Percentiles rank a stretch among this genome's conserved stretches.
These are phyloP conservation scores for Prunus yedoensis DNA, from an alignment of 331 rosid species.

Conservation along the genomic window DNA sequence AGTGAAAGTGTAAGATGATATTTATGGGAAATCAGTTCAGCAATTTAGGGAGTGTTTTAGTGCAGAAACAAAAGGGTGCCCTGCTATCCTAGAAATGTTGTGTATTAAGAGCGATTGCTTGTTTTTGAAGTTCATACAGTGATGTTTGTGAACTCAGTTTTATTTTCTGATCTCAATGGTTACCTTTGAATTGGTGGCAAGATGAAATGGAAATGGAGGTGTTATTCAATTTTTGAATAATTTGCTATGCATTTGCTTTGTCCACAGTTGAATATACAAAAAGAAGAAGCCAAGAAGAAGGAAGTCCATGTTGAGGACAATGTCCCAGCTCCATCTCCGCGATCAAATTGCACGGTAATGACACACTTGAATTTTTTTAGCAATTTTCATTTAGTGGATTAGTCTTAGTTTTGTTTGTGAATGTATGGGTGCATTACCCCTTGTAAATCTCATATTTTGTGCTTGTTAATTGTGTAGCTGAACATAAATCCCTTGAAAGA, in stretches of 20 bases:
- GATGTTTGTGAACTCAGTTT: neutral
- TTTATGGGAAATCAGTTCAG: neutral
- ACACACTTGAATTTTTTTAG: neutral
- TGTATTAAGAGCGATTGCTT: neutral
- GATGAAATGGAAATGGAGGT: neutral
- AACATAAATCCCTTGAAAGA: slow-evolving; percentile 93
- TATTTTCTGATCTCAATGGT: neutral
- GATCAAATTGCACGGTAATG: slow-evolving; percentile 82
- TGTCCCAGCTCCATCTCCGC: slow-evolving; percentile 92
- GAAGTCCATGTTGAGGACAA: slow-evolving; percentile 88
- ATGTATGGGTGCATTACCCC: neutral
- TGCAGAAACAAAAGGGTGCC: neutral
- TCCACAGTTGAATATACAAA: slow-evolving; percentile 68
- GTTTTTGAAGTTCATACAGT: neutral
- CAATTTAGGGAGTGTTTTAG: neutral
- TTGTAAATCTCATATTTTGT: neutral
- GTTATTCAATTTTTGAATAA: neutral
- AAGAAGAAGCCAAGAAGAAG: slow-evolving; percentile 95
- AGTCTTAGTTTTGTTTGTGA: neutral
- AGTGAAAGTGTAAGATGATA: neutral
- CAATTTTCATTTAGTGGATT: neutral
- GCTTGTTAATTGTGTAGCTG: slow-evolving; percentile 45
- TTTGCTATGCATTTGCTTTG: slow-evolving; percentile 9
- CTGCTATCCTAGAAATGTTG: neutral
- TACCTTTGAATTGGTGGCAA: neutral